phyloP scores from a whole-genome alignment of 2,329 filamentous ascomycete species.

The Colletotrichum sp. region DNA sequence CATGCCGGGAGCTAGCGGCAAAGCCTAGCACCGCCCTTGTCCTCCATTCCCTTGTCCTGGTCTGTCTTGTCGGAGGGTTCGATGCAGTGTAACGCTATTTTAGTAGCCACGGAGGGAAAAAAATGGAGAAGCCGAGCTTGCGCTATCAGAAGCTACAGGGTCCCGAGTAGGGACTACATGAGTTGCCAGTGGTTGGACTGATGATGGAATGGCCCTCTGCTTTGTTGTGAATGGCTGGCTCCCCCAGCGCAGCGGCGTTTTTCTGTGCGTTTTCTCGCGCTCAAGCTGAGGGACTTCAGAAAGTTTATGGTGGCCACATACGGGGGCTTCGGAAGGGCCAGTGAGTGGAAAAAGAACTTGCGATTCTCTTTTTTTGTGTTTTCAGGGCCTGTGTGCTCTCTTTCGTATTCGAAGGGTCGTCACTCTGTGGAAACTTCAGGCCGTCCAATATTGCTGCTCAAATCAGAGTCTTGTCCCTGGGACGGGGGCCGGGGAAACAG shows the following conservation, averaged over 20 bases:
- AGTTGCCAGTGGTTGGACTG: constrained; percentile 6
- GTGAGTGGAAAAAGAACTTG: not conserved
- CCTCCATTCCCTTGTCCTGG: constrained; percentile 5
- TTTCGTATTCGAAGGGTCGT: constrained; percentile 5
- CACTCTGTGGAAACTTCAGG: not conserved
- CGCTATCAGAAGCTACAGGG: constrained; percentile 16
- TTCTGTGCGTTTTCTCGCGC: not conserved
- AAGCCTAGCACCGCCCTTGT: constrained; percentile 9
- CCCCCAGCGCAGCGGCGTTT: not conserved
- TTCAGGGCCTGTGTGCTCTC: not conserved
- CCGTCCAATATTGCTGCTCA: constrained; percentile 6
- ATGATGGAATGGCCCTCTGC: constrained; percentile 11
- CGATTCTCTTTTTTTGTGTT: not conserved
- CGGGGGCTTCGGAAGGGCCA: not conserved
- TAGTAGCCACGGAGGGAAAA: not conserved
- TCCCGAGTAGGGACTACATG: not conserved
- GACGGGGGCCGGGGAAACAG: not conserved
- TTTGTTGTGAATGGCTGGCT: not conserved
- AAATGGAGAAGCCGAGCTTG: constrained; percentile 16
- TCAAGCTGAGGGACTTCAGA: not conserved
- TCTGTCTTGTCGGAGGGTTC: constrained; percentile 13
- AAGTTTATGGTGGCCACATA: not conserved
- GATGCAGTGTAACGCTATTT: constrained; percentile 14
- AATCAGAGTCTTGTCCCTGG: not conserved
- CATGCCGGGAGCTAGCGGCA: constrained; percentile 15